These are phyloP conservation scores for Recurvomyces mirabilis DNA, from an alignment of 495 filamentous ascomycete species.

Conservation along the genomic window DNA sequence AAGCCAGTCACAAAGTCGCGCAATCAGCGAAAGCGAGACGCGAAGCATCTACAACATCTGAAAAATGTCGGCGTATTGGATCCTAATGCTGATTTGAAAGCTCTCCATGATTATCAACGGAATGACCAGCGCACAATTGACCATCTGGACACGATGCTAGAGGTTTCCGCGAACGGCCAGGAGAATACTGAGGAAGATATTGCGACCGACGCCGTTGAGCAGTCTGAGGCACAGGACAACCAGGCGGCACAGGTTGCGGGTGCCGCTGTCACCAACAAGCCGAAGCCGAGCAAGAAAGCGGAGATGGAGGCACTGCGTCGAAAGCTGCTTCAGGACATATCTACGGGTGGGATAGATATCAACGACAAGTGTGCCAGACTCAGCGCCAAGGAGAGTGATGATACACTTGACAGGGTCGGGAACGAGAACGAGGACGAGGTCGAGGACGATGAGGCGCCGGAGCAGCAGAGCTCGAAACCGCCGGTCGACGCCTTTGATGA, in stretches of 20 bases:
- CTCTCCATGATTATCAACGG: conserved; percentile 33
- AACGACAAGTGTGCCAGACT: not conserved
- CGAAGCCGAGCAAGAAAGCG: too few species aligned
- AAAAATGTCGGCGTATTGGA: conserved; percentile 42
- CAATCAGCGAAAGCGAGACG: conserved; percentile 43
- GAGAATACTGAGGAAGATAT: too few species aligned
- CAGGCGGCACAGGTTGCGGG: too few species aligned
- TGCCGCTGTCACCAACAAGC: too few species aligned
- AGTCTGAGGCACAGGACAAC: too few species aligned
- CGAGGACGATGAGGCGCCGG: conserved; percentile 23
- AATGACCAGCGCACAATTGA: conserved; percentile 1
- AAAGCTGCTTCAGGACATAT: not conserved
- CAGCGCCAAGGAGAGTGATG: not conserved
- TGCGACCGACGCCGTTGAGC: too few species aligned
- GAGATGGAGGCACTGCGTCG: not conserved
- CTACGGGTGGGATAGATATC: conserved; percentile 40
- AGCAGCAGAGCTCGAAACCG: conserved; percentile 13
- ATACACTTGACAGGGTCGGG: not conserved
- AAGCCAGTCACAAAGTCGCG: conserved; percentile 41
- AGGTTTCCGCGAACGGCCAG: too few species aligned
- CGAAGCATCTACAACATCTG: conserved; percentile 38
- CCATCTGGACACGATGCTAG: too few species aligned
- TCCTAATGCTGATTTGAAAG: conserved; percentile 36
- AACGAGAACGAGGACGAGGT: conserved; percentile 7
- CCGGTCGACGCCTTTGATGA: not conserved